Conservation (phyloP, 164 flowering plant species). For the Warburgia ugandensis region DNA sequence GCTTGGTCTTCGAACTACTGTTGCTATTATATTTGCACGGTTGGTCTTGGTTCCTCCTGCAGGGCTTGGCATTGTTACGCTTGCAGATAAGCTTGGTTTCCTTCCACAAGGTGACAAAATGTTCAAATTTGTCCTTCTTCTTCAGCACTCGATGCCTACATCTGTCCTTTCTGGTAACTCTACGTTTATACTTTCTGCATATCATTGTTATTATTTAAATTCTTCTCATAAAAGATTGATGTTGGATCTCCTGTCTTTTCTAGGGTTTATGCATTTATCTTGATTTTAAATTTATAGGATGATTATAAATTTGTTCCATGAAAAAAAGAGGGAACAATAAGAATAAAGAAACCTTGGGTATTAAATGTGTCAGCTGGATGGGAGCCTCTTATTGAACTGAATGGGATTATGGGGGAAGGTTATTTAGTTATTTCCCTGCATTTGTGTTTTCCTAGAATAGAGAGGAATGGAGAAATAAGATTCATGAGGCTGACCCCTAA, state of each 20-base stretch:
- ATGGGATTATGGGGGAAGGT: background rate
- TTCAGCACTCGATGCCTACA: conserved; percentile 97
- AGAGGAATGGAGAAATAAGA: too few species aligned
- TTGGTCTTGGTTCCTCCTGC: conserved; percentile 81
- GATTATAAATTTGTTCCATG: too few species aligned
- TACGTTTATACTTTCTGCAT: background rate
- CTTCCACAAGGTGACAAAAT: conserved; percentile 87
- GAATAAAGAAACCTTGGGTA: background rate
- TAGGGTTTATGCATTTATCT: background rate
- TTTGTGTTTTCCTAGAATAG: too few species aligned
- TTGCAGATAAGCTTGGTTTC: conserved; percentile 90
- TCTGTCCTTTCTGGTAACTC: conserved; percentile 81
- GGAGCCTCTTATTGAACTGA: background rate
- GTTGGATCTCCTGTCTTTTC: background rate
- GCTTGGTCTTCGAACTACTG: conserved; percentile 76
- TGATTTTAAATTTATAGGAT: too few species aligned
- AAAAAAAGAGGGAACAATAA: too few species aligned
- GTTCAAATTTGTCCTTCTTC: conserved; percentile 86
- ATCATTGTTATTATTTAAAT: background rate
- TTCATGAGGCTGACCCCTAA: too few species aligned
- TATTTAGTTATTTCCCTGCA: too few species aligned
- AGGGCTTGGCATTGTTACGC: conserved; percentile 80
- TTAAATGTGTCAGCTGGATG: background rate
- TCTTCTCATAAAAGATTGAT: background rate
- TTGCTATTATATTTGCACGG: conserved; percentile 78